Base-by-base conservation (phyloP, 768 basidiomycete species). In the Pleurotus eryngii region DNA sequence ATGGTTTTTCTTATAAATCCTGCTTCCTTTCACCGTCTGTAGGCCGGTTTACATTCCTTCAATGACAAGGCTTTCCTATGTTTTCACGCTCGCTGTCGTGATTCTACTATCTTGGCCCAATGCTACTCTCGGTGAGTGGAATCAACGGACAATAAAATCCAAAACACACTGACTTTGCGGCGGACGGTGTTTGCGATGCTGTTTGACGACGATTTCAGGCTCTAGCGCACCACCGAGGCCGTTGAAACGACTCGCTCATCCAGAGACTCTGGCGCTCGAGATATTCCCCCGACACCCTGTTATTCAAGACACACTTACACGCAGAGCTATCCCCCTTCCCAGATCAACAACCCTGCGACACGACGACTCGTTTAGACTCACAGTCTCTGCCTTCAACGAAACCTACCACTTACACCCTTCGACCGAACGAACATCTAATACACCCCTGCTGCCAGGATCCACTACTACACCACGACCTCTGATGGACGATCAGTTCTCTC, bases 401-500 rank as follows among this genome's bases (percentile, higher is more conserved):
- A 80, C 76, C 24, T 88, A 85, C 65, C 76, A 87, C 65, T 78
- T 94, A 46, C 87, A 92, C 64, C 64, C 76, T 94, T 49, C 82
- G 81, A 15, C 91, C 92, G 6, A 92, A 90, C 66, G 82, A 87
- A 60, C 75, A 90, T 60, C 82, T 94, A 59, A 75, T 93, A 50
- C 90, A 92, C 65, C 86, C 86, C 90, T 43, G 81, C 86, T 53
- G 91, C 91, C 1, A 82, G 85, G 42, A 78, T 92, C 57, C 82
- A 80, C 51, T 86, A 87, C 71, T 85, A 83, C 67, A 71, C 74
- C n/a, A 76, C 74, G 18, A 68, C 68, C 6, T 65, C 81, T 14
- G 76, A 82, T 46, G 87, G 88, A 27, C 65, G 68, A 40, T 71
- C 80, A 26, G 74, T 79, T 17, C 63, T 85, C 30, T 70, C 79